Conservation (phyloP, 202 grass and related monocot species). For the Hordeum pubiflorum region DNA sequence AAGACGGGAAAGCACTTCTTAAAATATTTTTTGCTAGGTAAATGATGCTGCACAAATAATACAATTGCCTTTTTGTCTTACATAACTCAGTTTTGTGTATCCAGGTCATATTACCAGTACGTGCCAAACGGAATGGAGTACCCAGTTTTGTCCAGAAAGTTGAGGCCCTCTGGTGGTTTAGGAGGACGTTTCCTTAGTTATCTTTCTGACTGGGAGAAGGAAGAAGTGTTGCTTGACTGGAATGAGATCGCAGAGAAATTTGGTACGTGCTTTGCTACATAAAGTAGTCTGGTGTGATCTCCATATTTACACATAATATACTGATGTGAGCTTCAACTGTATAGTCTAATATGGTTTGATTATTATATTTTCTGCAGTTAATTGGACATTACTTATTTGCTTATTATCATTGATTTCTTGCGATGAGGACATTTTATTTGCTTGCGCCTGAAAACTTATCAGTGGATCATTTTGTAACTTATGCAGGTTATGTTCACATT, state of each 20-base stretch:
- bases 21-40: background rate
- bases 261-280: slow-evolving; percentile 38
- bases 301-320: slow-evolving; percentile 3
- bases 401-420: background rate
- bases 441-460: background rate
- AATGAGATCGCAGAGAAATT: slow-evolving; percentile 66
- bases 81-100: background rate
- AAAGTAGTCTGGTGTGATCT: background rate
- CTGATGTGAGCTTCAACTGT: background rate
- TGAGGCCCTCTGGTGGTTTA: slow-evolving; percentile 35
- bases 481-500: slow-evolving; percentile 95
- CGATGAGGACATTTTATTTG: background rate
- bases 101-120: slow-evolving; percentile 82
- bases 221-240: slow-evolving; percentile 84
- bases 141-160: slow-evolving; percentile 63
- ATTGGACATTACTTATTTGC: background rate
- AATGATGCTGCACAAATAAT: background rate
- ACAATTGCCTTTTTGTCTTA: background rate
- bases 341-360: background rate
- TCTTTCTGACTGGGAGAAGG: slow-evolving; percentile 48
- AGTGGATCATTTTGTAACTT: slow-evolving; percentile 17
- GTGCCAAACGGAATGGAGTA: slow-evolving; percentile 80
- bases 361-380: background rate
- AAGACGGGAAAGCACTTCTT: background rate
- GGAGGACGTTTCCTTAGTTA: slow-evolving; percentile 39